A percentile compares a stretch with the other conserved stretches of the same genome.
These are phyloP conservation scores for Porphyrellus cyaneotinctus DNA, from an alignment of 768 basidiomycete genomes.

Conservation along the genomic window DNA sequence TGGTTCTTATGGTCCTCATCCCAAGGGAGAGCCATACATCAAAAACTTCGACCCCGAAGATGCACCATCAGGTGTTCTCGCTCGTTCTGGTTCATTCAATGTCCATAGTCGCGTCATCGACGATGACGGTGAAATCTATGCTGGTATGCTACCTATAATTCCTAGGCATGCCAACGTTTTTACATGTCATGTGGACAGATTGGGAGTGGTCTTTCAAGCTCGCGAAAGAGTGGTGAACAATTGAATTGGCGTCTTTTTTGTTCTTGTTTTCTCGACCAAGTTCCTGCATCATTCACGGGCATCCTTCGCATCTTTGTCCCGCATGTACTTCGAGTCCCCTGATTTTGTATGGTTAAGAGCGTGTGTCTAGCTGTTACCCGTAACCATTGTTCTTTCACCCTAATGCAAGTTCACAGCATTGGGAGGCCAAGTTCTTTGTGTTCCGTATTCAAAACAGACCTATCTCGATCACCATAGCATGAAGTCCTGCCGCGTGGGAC, in stretches of 20 bases:
- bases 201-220: constrained; percentile 83
- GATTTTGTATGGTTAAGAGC: constrained; percentile 19
- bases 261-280: constrained; percentile 4
- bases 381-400: background rate
- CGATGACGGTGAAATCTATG: constrained; percentile 79
- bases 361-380: constrained; percentile 9
- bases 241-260: constrained; percentile 1
- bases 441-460: too few species aligned
- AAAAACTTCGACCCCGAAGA: constrained; percentile 77
- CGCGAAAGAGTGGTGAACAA: constrained; percentile 79
- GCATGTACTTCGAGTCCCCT: constrained; percentile 24
- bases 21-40: constrained; percentile 58
- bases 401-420: background rate
- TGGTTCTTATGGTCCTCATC: constrained; percentile 82
- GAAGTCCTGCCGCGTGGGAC: too few species aligned
- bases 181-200: constrained; percentile 17
- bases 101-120: constrained; percentile 84
- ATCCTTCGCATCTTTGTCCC: constrained; percentile 26
- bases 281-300: constrained; percentile 24
- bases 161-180: constrained; percentile 1
- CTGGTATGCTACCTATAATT: constrained; percentile 48
- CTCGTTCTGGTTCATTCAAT: constrained; percentile 72
- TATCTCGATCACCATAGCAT: too few species aligned
- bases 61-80: constrained; percentile 76
- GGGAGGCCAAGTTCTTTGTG: too few species aligned